Conservation (phyloP, 148 eudicot species). For the Vaccinium myrtillus region DNA sequence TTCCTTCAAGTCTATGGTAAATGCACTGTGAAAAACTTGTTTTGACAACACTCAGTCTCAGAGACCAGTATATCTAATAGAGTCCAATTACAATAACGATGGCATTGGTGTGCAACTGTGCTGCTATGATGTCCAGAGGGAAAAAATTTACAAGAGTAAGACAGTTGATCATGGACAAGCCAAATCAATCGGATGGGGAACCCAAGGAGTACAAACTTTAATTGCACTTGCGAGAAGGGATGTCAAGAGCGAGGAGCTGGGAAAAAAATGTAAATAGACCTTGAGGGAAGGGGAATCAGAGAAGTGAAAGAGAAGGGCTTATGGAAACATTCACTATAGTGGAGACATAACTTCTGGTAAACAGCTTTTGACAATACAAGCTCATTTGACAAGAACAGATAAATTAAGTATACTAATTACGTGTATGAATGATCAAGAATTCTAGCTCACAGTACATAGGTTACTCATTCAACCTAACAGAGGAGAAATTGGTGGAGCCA, state of each 20-base stretch:
- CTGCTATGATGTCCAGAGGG: not conserved
- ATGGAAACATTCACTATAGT: not conserved
- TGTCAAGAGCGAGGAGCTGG: not conserved
- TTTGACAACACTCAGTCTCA: not conserved
- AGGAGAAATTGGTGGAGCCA: not conserved
- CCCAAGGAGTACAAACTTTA: not conserved
- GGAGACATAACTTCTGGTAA: not conserved
- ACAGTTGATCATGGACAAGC: not conserved
- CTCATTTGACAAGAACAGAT: not conserved
- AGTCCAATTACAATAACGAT: not conserved
- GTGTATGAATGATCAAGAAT: not conserved
- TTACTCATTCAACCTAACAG: not conserved
- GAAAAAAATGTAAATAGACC: not conserved
- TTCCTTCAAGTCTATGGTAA: not conserved
- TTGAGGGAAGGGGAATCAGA: not conserved
- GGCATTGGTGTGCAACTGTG: not conserved
- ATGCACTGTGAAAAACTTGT: not conserved
- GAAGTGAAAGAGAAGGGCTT: not conserved
- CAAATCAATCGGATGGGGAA: not conserved
- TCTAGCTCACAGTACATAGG: not conserved
- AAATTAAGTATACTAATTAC: not conserved
- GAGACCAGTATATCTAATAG: not conserved
- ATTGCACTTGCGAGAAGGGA: not conserved
- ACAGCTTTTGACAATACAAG: not conserved
- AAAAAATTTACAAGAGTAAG: not conserved